Percentiles rank a stretch among this genome's conserved stretches.
These are phyloP conservation scores for Alternaria novae-zelandiae DNA, from an alignment of 2,329 filamentous ascomycete genomes.

Conservation along the genomic window DNA sequence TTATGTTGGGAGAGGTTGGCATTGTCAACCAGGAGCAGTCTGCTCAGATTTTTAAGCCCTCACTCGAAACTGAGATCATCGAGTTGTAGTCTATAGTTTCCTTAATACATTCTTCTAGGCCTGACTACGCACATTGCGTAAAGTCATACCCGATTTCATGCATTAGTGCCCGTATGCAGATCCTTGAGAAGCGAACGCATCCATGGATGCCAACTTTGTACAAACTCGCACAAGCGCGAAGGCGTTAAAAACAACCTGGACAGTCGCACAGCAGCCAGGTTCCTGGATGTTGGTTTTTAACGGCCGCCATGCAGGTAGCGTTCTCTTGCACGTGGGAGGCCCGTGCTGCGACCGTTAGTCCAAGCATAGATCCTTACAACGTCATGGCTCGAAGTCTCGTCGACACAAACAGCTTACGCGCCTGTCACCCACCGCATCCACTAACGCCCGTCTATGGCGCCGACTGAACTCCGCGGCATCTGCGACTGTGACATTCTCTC, in stretches of 20 bases:
- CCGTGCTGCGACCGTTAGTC: constrained; percentile 10
- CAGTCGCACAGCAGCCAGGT: background rate
- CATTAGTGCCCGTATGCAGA: background rate
- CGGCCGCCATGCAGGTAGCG: constrained; percentile 8
- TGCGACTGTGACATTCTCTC: constrained; percentile 5
- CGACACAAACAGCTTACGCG: constrained; percentile 12
- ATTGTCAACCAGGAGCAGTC: constrained; percentile 15
- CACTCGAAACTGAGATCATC: constrained; percentile 2
- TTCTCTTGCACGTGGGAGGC: constrained; percentile 14
- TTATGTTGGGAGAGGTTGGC: constrained; percentile 63
- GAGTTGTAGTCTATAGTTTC: constrained; percentile 4
- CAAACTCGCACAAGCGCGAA: background rate
- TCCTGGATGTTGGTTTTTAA: constrained; percentile 10
- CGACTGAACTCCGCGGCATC: constrained; percentile 6
- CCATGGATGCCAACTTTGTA: background rate
- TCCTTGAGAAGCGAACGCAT: background rate
- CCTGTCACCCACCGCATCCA: constrained; percentile 15
- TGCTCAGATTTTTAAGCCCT: background rate
- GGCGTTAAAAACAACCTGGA: background rate
- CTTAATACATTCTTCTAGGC: background rate
- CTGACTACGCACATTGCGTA: background rate
- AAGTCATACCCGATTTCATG: background rate
- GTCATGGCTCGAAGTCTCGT: constrained; percentile 24
- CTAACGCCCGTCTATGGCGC: constrained; percentile 21
- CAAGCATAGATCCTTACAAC: constrained; percentile 16